phyloP scores from a whole-genome alignment of 495 filamentous ascomycete genomes.

The Neurospora africana region DNA sequence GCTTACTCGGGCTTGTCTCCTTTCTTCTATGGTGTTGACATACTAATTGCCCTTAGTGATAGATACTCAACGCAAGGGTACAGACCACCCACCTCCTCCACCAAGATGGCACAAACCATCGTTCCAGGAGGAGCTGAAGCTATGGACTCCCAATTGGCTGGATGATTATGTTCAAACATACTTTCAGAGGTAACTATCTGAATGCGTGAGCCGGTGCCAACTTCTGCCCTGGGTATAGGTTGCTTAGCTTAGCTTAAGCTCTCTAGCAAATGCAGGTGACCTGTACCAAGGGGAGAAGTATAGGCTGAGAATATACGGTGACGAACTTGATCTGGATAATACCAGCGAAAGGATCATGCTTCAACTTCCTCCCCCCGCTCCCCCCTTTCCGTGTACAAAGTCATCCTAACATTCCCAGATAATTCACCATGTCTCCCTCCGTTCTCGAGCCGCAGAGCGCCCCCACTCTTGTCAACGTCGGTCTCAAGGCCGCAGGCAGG shows the following conservation, averaged over 20 bases:
- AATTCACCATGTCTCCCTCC: conserved; percentile 58
- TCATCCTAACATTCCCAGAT: conserved; percentile 29
- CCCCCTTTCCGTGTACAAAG: conserved; percentile 8
- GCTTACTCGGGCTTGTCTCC: background rate
- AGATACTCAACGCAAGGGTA: background rate
- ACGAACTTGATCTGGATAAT: conserved; percentile 98
- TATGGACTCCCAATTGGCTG: background rate
- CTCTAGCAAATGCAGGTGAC: background rate
- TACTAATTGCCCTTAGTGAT: background rate
- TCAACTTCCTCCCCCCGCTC: conserved; percentile 29
- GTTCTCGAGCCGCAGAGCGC: conserved; percentile 26
- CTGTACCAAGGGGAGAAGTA: conserved; percentile 9
- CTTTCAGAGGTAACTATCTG: conserved; percentile 30
- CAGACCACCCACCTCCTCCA: background rate
- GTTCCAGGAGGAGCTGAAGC: background rate
- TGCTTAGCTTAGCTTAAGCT: background rate
- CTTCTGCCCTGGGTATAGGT: background rate
- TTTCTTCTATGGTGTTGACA: background rate
- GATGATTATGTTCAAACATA: conserved; percentile 2
- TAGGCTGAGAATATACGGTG: conserved; percentile 92
- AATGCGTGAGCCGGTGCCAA: conserved; percentile 34
- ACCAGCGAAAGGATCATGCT: conserved; percentile 98
- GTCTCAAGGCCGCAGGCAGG: conserved; percentile 19
- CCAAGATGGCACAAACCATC: background rate
- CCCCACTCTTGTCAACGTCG: conserved; percentile 17